Base-by-base conservation (phyloP, 345 rosid genomes). In the Citrus cavaleriei region DNA sequence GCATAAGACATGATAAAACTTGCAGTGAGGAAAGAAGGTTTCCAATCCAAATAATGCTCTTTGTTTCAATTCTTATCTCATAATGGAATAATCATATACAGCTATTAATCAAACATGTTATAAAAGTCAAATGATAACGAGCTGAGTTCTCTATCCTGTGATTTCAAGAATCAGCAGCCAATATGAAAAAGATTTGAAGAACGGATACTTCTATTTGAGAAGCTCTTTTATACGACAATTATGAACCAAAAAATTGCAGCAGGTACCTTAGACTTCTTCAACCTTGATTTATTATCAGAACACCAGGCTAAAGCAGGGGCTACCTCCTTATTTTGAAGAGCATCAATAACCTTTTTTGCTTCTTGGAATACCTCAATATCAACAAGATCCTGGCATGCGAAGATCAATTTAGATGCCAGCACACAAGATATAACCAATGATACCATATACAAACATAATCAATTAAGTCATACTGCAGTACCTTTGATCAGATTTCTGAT, bases 241-340 rank as follows among this genome's bases (percentile, higher is more conserved):
- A 63, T 65, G 30, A 65, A 65, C 55, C 10, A 7, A 37, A 16
- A 62, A 76, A 67, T 35, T 30, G 37, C 34, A 65, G 27, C 61
- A 61, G 35, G 34, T 78, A 94, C 99, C 97, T 96, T 96, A 34
- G 95, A 90, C 84, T 96, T 96, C 86, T 91, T 96, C 93, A 96
- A 85, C 84, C 94, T 87, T 25, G 97, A 88, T 81, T 89, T 96
- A 82, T 94, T 94, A 67, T 96, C 99, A 72, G 90, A 85, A 80
- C 99, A 96, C 99, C 98, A 96, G 63, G 92, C 87, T 64, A 94
- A 80, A 71, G 99, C 97, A 79, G 97, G 92, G 77, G 89, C 91
- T 19, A 88, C 95, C 84, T 94, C 97, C 85, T 87, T 88, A 77
- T 88, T 91, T 75, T 85, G 88, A 79, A 96, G 98, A 69, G 97